Base-by-base conservation (phyloP, 371 early-diverging fungal species). In the Mortierella sp. region DNA sequence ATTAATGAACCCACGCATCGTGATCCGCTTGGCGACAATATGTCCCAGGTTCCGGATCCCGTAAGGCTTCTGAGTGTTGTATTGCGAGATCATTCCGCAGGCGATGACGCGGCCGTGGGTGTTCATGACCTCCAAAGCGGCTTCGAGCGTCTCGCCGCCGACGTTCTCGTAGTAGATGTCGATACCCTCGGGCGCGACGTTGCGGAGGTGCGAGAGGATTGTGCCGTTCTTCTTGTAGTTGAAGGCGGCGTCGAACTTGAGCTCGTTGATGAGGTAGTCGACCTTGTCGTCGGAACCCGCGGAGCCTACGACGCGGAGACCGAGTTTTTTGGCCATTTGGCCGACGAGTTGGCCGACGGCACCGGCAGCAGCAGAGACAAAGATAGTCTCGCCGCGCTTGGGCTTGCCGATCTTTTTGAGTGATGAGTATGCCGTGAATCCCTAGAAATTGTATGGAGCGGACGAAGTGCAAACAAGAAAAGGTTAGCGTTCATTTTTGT, bases 251-350 rank as follows among this genome's bases (percentile, higher is more conserved):
- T 93, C 91, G 43, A 90, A 90, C 4, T 88, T 87, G 55, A 90
- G 66, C 53, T 80, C 85, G 14, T 87, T 80, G 69, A 85, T 79
- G 44, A 93, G 83, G 68, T 82, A 88, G 45, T 86, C 85, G 44
- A 92, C 90, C 80, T 94, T 94, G 7, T 89, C 92, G 74, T 93
- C 92, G 13, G 87, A 79, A 0, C 93, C 93, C 3, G 93, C 92
- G 8, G 85, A 84, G 22, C 93, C 94, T 26, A 94, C 86, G 13
- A 93, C 93, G 6, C 81, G 77, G 65, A 89, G 77, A 1, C 91
- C 91, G 66, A 52, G 73, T n/a, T 80, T 75, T 78, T 92, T 92
- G 63, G 88, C 89, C 40, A 92, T 83, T 76, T 93, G 91, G 16
- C 88, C 89, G 13, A 88, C 90, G 40, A 88, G 89, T 61, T 90